These are phyloP conservation scores for Blepharisma stoltei DNA, from an alignment of 73 alveolate species.

Conservation along the genomic window DNA sequence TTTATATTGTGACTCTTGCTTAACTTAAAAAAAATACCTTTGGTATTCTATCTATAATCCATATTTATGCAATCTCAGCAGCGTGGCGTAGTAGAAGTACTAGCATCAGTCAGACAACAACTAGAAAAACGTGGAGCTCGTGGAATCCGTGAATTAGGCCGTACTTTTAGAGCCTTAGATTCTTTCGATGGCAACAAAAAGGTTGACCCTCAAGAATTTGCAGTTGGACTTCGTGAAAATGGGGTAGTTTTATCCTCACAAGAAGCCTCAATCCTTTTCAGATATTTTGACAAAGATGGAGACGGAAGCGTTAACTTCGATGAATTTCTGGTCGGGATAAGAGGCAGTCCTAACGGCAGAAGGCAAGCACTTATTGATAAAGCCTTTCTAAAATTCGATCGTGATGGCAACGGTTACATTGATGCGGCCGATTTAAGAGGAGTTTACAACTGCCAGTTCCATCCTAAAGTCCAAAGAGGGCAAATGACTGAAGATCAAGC, in stretches of 20 bases:
- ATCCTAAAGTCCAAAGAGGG: constrained; percentile 91
- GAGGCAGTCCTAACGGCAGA: constrained; percentile 86
- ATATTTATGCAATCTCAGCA: constrained; percentile 12
- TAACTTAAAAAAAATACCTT: not conserved
- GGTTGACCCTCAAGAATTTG: constrained; percentile 89
- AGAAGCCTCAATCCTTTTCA: constrained; percentile 71
- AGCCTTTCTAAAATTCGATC: constrained; percentile 93
- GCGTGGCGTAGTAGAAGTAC: constrained; percentile 40
- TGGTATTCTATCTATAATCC: not conserved
- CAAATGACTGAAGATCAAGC: constrained; percentile 92
- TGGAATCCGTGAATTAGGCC: constrained; percentile 77
- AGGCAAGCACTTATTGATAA: constrained; percentile 85
- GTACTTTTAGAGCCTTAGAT: constrained; percentile 79
- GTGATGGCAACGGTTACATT: constrained; percentile 83
- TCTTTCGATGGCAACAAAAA: constrained; percentile 85
- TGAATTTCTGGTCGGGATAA: constrained; percentile 83
- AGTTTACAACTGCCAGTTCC: constrained; percentile 76
- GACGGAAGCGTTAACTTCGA: constrained; percentile 84
- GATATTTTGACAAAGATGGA: constrained; percentile 78
- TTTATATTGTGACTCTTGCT: too few species aligned
- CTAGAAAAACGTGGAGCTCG: constrained; percentile 69
- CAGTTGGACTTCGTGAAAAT: constrained; percentile 77
- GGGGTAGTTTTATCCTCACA: constrained; percentile 83
- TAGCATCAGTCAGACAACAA: constrained; percentile 44
- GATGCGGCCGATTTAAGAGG: constrained; percentile 88